Evolutionary conservation across 495 filamentous ascomycete genomes (phyloP).

Genomic region (Penicillium pancosmium): DNA sequence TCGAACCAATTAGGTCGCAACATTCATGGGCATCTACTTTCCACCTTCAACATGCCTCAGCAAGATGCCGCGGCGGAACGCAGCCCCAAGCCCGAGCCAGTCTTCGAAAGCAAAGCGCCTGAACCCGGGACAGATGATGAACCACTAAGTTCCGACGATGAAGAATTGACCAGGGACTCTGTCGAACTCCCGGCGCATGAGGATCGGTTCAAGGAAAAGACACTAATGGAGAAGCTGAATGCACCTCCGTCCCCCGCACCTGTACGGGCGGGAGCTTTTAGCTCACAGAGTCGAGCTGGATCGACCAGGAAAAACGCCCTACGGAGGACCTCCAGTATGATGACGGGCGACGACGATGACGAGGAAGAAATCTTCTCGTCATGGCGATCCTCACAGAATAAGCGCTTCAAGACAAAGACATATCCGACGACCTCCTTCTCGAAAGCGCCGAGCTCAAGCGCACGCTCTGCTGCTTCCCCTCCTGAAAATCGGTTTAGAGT

Average conservation of each 20-base stretch:
- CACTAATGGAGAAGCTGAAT: neutral
- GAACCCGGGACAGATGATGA: slow-evolving; percentile 13
- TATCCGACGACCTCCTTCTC: slow-evolving; percentile 24
- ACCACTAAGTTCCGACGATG: slow-evolving; percentile 35
- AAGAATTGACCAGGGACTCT: slow-evolving; percentile 20
- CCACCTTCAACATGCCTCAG: slow-evolving; percentile 23
- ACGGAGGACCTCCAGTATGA: slow-evolving; percentile 9
- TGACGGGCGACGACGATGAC: slow-evolving; percentile 16
- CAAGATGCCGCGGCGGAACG: neutral
- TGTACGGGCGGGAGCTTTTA: neutral
- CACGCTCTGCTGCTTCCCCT: slow-evolving; percentile 18
- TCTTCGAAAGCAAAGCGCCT: neutral
- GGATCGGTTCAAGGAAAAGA: neutral
- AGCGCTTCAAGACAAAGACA: slow-evolving; percentile 22
- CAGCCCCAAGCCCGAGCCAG: neutral
- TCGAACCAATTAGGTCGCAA: slow-evolving; percentile 20
- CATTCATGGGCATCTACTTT: slow-evolving; percentile 19
- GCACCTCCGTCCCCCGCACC: neutral
- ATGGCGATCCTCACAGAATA: slow-evolving; percentile 26
- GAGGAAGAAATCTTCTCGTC: slow-evolving; percentile 22
- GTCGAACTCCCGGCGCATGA: neutral
- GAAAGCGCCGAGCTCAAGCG: slow-evolving; percentile 17
- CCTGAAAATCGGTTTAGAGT: slow-evolving; percentile 14
- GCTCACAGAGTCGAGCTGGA: slow-evolving; percentile 11
- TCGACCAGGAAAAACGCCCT: slow-evolving; percentile 1